Percentiles rank a stretch among this genome's conserved stretches.
Conservation (phyloP, 1,139 yeast species). For the Lodderomyces margitis region DNA sequence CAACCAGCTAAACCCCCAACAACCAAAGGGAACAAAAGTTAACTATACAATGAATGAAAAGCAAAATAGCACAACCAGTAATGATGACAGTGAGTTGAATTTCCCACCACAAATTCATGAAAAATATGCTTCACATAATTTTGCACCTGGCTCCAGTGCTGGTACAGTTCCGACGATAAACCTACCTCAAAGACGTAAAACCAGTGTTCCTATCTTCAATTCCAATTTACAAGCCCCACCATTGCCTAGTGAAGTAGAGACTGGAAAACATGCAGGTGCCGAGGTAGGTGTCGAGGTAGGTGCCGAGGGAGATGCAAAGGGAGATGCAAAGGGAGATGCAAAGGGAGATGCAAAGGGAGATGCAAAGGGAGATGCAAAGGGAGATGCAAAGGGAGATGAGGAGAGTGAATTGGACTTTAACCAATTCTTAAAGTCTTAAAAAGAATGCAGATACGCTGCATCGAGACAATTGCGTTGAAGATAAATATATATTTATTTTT, state of each 20-base stretch:
- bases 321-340: constrained; percentile 24
- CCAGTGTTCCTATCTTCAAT: constrained; percentile 2
- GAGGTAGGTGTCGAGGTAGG: too few species aligned
- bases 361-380: not conserved
- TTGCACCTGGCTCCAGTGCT: not conserved
- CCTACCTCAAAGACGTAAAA: not conserved
- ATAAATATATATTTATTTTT: too few species aligned
- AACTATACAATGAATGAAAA: not conserved
- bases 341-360: too few species aligned
- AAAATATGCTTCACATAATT: not conserved
- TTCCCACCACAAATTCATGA: constrained; percentile 1
- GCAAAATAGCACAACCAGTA: not conserved
- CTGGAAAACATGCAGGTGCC: too few species aligned
- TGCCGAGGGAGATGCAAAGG: constrained; percentile 13
- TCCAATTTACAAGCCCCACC: not conserved
- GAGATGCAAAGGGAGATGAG: not conserved
- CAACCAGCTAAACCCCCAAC: not conserved
- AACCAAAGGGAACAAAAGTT: not conserved
- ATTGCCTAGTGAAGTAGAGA: not conserved
- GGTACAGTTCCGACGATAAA: not conserved
- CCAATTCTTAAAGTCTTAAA: constrained; percentile 37
- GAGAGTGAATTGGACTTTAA: constrained; percentile 46
- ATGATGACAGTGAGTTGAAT: constrained; percentile 2
- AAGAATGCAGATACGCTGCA: not conserved
- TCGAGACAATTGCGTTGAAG: not conserved